These are phyloP conservation scores for Calocera viscosa DNA, from an alignment of 768 basidiomycete species.

Conservation along the genomic window DNA sequence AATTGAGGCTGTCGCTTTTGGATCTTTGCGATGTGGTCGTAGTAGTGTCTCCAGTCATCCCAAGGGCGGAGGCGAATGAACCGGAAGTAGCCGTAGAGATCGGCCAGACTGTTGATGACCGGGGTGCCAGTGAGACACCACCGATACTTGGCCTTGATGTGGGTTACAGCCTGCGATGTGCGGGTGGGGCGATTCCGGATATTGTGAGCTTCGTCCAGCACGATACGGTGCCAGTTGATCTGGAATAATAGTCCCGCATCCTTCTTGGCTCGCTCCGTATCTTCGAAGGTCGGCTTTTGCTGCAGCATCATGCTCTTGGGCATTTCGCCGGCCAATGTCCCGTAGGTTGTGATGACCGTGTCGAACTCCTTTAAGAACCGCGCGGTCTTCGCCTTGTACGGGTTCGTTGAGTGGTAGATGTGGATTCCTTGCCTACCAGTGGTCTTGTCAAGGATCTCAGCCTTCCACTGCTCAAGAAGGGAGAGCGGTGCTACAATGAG, in stretches of 20 bases:
- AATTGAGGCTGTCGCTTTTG: conserved; percentile 44
- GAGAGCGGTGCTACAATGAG: conserved; percentile 57
- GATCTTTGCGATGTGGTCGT: conserved; percentile 19
- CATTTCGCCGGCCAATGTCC: conserved; percentile 21
- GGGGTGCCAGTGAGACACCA: conserved; percentile 62
- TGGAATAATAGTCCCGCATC: conserved; percentile 26
- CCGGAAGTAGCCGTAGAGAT: conserved; percentile 38
- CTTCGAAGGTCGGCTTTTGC: conserved; percentile 23
- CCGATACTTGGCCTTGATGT: conserved; percentile 40
- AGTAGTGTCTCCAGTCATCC: conserved; percentile 35
- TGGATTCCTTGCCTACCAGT: conserved; percentile 36
- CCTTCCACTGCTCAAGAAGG: conserved; percentile 53
- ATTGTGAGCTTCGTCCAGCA: conserved; percentile 23
- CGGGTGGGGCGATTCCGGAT: conserved; percentile 26
- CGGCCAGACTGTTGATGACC: conserved; percentile 48
- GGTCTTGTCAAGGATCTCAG: conserved; percentile 41
- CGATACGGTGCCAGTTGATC: conserved; percentile 27
- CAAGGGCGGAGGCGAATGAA: conserved; percentile 33
- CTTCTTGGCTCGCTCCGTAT: conserved; percentile 18
- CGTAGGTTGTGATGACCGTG: conserved; percentile 48
- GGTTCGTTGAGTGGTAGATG: conserved; percentile 47
- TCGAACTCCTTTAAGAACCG: conserved; percentile 46
- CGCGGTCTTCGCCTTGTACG: conserved; percentile 33
- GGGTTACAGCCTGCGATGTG: conserved; percentile 38
- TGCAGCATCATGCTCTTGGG: conserved; percentile 18